A percentile compares a stretch with the other conserved stretches of the same genome.
These are phyloP conservation scores for Trichosporon sp. DNA, from an alignment of 1,284 basidiomycete genomes.

Conservation along the genomic window DNA sequence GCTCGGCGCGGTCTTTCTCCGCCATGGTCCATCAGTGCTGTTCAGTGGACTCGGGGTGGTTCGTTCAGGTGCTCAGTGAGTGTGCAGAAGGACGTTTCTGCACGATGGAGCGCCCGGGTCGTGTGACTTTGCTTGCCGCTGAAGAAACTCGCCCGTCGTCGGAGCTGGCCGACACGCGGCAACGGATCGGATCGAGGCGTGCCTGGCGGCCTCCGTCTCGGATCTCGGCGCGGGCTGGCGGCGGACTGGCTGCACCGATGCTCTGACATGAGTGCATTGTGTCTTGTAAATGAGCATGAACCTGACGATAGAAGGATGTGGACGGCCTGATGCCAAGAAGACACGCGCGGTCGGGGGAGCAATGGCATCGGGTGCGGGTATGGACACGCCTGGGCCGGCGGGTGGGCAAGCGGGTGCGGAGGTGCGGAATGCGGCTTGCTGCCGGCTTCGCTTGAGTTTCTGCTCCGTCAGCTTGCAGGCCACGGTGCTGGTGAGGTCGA, in stretches of 20 bases:
- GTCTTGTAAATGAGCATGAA: no score
- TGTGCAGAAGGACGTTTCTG: neutral
- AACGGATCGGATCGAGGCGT: neutral
- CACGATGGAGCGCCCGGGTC: neutral
- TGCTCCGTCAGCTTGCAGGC: neutral
- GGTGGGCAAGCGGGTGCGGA: neutral
- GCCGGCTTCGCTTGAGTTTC: neutral
- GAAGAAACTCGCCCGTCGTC: neutral
- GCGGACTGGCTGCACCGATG: no score
- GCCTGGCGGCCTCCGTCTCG: no score
- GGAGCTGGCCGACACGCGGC: neutral
- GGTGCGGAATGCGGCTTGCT: neutral
- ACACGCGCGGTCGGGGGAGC: neutral
- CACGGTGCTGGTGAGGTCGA: neutral
- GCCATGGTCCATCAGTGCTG: neutral
- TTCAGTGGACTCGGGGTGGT: neutral
- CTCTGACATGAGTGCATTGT: no score
- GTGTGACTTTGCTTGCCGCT: neutral
- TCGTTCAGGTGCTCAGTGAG: neutral
- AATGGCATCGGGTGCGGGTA: neutral
- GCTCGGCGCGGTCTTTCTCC: neutral
- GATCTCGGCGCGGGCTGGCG: no score
- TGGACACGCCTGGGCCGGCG: neutral
- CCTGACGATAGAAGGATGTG: no score
- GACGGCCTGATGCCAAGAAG: neutral